Base-by-base conservation (phyloP, 768 basidiomycete species). In the Cytidiella melzeri region DNA sequence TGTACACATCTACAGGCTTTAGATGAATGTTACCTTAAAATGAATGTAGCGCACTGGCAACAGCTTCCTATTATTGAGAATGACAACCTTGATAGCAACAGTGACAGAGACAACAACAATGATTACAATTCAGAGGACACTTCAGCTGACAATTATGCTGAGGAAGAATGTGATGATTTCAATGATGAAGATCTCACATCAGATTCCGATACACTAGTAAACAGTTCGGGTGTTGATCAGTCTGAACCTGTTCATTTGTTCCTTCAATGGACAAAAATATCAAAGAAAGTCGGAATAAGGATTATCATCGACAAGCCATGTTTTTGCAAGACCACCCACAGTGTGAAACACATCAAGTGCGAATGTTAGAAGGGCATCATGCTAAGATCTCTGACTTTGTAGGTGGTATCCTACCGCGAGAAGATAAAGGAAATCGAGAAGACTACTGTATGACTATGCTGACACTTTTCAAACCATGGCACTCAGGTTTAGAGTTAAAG, bases 391-490 rank as follows among this genome's bases (percentile, higher is more conserved):
- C 62, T 0, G 66, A 67, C 27, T 66, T 69, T 53, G 19, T 64
- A 3, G 65, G 67, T 2, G 55, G 38, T 23, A 18, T 50, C 4
- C 44, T 69, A 15, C 68, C 67, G 5, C 9, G 67, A 15, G 27
- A 30, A 42, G 68, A 69, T 54, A 46, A 55, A 38, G 67, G 65
- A 12, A 63, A 68, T 45, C 12, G 61, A 12, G 67, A 68, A 36
- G 61, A 61, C 18, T 70, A 69, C 48, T 66, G 63, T 49, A 41
- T 39, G 26, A 57, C 64, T 1, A 68, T 72, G 66, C 42, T 69
- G 1, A 61, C 64, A 2, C 39, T 70, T 3, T 70, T 69, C 48
- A 60, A 63, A 24, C 68, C 69, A 2, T 67, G 67, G 66, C 50
- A 65, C 24, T 53, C 52, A 15, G 64, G 64, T 0, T 5, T 41